Base-by-base conservation (phyloP, 1,139 yeast genomes). In the Saccharomyces uvarum region DNA sequence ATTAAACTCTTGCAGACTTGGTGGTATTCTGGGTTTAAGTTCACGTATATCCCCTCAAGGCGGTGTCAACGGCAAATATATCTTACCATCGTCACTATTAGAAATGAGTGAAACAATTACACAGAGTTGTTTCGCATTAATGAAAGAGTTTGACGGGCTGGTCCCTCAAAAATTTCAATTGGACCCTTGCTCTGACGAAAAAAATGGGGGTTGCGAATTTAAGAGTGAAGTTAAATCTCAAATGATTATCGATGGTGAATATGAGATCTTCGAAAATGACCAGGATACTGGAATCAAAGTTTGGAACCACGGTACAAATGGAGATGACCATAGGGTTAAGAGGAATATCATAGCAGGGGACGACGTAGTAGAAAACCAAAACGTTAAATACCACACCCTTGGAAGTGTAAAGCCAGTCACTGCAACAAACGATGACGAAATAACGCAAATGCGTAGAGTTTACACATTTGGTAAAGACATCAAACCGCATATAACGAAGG, bases 11-110 rank as follows among this genome's bases (percentile, higher is more conserved):
- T 87, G 95, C 65, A 85, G 84, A 65, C 77, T 85, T 51, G 93
- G 90, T 38, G 88, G 91, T 1, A 81, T 85, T 73, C 77, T 83
- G 62, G 86, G 88, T 0, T 69, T 86, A 41, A 89, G 89, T 2
- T 82, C 88, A 5, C 82, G 75, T 65, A 59, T 88, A 68, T 63
- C 78, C 64, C 63, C 75, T 72, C 53, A 42, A n/a, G 32, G 49
- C 13, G 44, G 48, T n/a, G 29, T 29, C 32, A 44, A 44, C 33
- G 42, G 33, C 19, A 44, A 38, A 5, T 48, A 50, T 5, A 19
- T 50, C 2, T 31, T 50, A 26, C 44, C 74, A 59, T 69, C 78
- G 51, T 66, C 81, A 63, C 87, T 85, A 61, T 73, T 84, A 63
- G 73, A 75, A 47, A 69, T 80, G 48, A 95, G 86, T 2, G 79